These are phyloP conservation scores for Starmerella powellii DNA, from an alignment of 805 yeast genomes.

Conservation along the genomic window DNA sequence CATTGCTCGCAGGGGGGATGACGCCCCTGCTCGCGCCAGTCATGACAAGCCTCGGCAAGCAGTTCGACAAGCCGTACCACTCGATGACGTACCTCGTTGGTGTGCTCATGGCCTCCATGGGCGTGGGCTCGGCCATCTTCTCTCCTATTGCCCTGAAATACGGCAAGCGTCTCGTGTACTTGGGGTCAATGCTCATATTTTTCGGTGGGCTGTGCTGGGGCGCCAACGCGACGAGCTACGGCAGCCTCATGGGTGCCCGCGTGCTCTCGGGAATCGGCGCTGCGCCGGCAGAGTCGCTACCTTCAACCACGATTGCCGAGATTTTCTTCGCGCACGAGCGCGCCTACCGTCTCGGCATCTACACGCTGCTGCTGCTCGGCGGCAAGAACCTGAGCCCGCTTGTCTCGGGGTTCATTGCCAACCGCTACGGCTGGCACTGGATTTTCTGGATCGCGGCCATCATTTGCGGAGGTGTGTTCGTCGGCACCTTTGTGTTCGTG, in stretches of 20 bases:
- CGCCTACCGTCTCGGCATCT: constrained; percentile 47
- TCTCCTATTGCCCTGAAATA: constrained; percentile 46
- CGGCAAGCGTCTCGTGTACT: constrained; percentile 48
- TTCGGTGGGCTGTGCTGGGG: constrained; percentile 45
- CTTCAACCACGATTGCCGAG: constrained; percentile 50
- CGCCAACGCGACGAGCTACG: constrained; percentile 39
- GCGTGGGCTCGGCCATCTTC: constrained; percentile 46
- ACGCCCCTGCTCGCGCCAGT: constrained; percentile 52
- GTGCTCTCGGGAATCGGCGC: constrained; percentile 49
- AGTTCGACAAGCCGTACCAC: constrained; percentile 35
- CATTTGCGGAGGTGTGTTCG: constrained; percentile 37
- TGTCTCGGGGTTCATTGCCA: constrained; percentile 42
- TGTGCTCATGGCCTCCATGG: constrained; percentile 45
- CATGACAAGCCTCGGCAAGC: constrained; percentile 32
- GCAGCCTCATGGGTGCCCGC: constrained; percentile 45
- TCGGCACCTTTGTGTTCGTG: constrained; percentile 40
- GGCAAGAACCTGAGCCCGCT: constrained; percentile 51
- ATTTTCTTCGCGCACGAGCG: constrained; percentile 50
- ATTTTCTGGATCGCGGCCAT: constrained; percentile 48
- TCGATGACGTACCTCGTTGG: constrained; percentile 45
- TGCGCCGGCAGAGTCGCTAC: constrained; percentile 49
- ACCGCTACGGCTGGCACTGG: constrained; percentile 44
- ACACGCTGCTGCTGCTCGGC: constrained; percentile 46
- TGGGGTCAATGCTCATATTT: constrained; percentile 38
- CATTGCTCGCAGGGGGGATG: constrained; percentile 51